Base-by-base conservation (phyloP, 176 grass and related monocot genomes). In the Zea luxurians region DNA sequence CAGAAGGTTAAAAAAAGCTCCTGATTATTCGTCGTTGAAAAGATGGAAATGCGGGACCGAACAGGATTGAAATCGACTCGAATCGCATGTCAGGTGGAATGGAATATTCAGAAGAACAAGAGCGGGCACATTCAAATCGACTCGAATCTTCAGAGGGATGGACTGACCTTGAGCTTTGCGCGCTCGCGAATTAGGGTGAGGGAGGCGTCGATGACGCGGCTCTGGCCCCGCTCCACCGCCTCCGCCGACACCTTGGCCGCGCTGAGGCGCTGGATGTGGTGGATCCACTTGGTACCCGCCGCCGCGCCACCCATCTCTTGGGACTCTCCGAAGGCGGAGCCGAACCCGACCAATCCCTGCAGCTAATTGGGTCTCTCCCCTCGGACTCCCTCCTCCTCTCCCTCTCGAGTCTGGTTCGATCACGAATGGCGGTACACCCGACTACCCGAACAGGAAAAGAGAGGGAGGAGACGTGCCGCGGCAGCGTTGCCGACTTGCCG, bases 171-270 rank as follows among this genome's bases (percentile, higher is more conserved):
- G 53, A 98, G 92, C 88, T 94, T 98, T 67, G 92, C 92, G 44
- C 96, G 85, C 83, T 98, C 96, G 48, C 96, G 92, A 74, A 98
- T 98, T 58, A 98, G 89, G 74, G 96, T 98, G 75, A 98, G 91
- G 60, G 96, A 98, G 75, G 96, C 89, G 65, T 98, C 92, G 71
- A 98, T 90, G 83, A 98, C 92, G 68, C 96, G 96, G 71, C 67
- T 85, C 83, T 94, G 96, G 2, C 96, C 96, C 13, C 87, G 87
- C 70, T 94, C 89, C 54, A 98, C 67, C 71, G 89, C 82, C 49
- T 87, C 81, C 46, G 91, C 4, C n/a, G 92, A 78, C 13, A 94
- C 77, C 48, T 84, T 94, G 45, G 77, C 89, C 5, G 86, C 37
- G 81, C 94, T 88, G 64, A 92, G 72, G 34, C 86, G 88, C 82